Base-by-base conservation (phyloP, 768 basidiomycete species). In the Auricularia sp. region DNA sequence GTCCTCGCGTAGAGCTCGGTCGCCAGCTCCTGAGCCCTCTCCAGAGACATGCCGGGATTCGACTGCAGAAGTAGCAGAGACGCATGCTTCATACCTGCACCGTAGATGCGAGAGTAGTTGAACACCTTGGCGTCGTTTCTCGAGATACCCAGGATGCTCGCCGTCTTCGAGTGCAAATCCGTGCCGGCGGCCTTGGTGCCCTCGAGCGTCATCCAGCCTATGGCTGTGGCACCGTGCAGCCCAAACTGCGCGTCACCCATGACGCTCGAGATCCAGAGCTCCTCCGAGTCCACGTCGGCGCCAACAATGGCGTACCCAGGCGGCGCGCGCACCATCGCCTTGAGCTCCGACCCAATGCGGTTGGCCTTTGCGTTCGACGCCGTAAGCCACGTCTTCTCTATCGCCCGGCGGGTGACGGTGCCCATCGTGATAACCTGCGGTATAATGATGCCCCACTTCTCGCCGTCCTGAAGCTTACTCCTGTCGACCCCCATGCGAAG, bases 211-310 rank as follows among this genome's bases (percentile, higher is more conserved):
- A 99, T 98, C 96, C 96, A 98, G 3, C 97, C 96, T 53, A 99
- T 86, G 1, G 96, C 94, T 2, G 94, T 95, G 11, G 94, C 93
- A 11, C 96, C 96, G 69, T 99, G 95, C 64, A 96, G 73, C 8
- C 96, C 97, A 73, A 99, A 97, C 74, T 99, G 96, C 0, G 94
- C 91, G 71, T 98, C 97, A 0, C 96, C 96, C 92, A 98, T 96
- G 66, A 93, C 92, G 70, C 91, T 94, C 21, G 95, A 96, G 68
- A 98, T 98, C 97, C 97, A 98, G 29, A 99, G 79, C 74, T 99
- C 97, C 76, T 98, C 96, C 59, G 93, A 96, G 74, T 99, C 97
- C 29, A 99, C 97, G 73, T 99, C 97, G 0, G 97, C 97, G 3
- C 97, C 97, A 23, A 99, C 93, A 67, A 99, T 91, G 5, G 89